Base-by-base conservation (phyloP, 2,329 filamentous ascomycete species). In the Nemania diffusa region DNA sequence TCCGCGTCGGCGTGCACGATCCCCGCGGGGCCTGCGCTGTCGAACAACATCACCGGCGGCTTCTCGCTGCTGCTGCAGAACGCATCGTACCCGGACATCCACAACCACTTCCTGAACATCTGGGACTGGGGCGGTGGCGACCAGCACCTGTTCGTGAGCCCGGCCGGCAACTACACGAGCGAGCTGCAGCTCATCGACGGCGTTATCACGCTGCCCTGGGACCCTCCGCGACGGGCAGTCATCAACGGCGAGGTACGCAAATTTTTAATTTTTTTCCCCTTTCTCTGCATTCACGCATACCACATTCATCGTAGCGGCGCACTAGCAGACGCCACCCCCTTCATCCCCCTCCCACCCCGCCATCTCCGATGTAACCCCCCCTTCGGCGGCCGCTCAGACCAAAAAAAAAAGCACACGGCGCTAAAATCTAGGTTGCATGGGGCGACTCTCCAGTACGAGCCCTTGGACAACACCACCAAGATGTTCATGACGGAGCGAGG, bases 401-500 rank as follows among this genome's bases (percentile, higher is more conserved):
- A 26, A 9, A n/a, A n/a, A n/a, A n/a, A n/a, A n/a, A n/a, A n/a
- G n/a, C n/a, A n/a, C n/a, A n/a, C n/a, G n/a, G n/a, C n/a, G n/a
- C n/a, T n/a, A n/a, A n/a, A n/a, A n/a, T n/a, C n/a, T n/a, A n/a
- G n/a, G n/a, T n/a, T n/a, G n/a, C n/a, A n/a, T n/a, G n/a, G n/a
- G n/a, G n/a, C n/a, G n/a, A n/a, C n/a, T n/a, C 22, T 27, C 9
- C 24, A 82, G 81, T 82, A 82, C 65, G 78, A 79, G 24, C 72
- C 73, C n/a, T 73, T 76, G 32, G 81, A 84, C 70, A 81, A 84
- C 69, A 84, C 82, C 2, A 84, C 81, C 46, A 84, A 84, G 73
- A 77, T 83, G 71, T 84, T 84, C 74, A 82, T 83, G 79, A 83
- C 82, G 2, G 77, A 81, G 29, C 80, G 82, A 1, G 78, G 77